Base-by-base conservation (phyloP, 2,329 filamentous ascomycete species). In the Bisporella sp. region DNA sequence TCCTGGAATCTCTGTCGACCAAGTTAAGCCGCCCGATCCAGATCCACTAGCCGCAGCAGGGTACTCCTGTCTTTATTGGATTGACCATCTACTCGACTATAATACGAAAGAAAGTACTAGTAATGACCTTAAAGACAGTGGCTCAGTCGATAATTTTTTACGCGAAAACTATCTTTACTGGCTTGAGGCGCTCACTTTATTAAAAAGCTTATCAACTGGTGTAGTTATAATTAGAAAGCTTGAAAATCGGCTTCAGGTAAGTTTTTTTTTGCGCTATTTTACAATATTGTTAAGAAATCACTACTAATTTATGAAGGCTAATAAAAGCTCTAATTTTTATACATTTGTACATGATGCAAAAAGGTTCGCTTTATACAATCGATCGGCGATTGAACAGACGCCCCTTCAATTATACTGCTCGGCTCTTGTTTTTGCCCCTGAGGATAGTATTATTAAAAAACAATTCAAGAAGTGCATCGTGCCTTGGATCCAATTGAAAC, bases 361-460 rank as follows among this genome's bases (percentile, higher is more conserved):
- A 33, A 8, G 47, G 29, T 49, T 49, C 45, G 29, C 32, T 4
- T 8, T 45, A 4, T 37, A 31, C 31, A 49, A 49, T 11, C 41
- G 31, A 28, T 32, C 33, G 8, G 32, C 31, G 7, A 40, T 68
- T 39, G 46, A 64, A 43, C 31, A 49, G 9, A 48, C 62, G 3
- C 59, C 65, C 32, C 53, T 60, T 5, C 66, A 71, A 51, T 44
- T 59, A 46, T 70, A 71, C 53, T 62, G 46, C 42, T 66, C 56
- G 33, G 63, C 47, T n/a, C 62, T 56, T 29, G 53, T 54, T 37
- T 69, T 70, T 54, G 58, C 62, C 7, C 67, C 64, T 35, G 41
- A 54, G 31, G 33, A 49, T 8, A 66, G 64, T 47, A 48, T 61
- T 28, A 42, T 67, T 9, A 56, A 62, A 28, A 52, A 41, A 12